Evolutionary conservation across 805 yeast species (phyloP).

Genomic region (Yamadazyma sp.): DNA sequence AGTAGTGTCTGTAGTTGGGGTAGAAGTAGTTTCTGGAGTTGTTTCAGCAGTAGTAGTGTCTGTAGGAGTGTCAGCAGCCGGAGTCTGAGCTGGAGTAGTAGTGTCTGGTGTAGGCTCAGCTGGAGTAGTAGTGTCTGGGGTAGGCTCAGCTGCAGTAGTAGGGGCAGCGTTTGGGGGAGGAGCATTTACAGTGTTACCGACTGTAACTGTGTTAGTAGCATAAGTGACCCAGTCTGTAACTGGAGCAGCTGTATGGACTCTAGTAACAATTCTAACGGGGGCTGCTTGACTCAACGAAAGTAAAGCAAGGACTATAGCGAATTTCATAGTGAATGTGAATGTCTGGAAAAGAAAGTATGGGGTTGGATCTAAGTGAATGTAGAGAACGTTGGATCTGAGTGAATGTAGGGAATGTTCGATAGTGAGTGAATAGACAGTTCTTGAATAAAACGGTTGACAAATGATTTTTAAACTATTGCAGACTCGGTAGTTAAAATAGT

Average conservation of each 20-base stretch:
- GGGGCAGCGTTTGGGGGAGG: conserved; percentile 18
- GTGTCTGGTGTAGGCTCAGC: conserved; percentile 12
- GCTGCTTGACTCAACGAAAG: conserved; percentile 23
- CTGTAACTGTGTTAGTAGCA: conserved; percentile 20
- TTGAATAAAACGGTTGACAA: too few relatives aligned
- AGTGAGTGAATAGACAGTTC: too few relatives aligned
- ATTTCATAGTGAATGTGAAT: conserved; percentile 13
- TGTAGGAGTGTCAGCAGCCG: conserved; percentile 13
- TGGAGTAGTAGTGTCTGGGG: conserved; percentile 13
- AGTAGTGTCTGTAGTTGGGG: conserved; percentile 11
- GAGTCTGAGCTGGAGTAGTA: conserved; percentile 11
- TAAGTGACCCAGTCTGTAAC: conserved; percentile 25
- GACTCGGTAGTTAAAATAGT: too few relatives aligned
- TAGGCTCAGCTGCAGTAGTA: conserved; percentile 14
- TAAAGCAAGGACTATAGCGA: conserved; percentile 17
- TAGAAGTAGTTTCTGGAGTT: conserved; percentile 11
- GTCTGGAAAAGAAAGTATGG: conserved; percentile 4
- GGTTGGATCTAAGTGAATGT: not conserved
- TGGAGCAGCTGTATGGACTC: conserved; percentile 28
- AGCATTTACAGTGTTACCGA: conserved; percentile 18
- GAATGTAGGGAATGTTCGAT: too few relatives aligned
- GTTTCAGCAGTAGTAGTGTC: conserved; percentile 12
- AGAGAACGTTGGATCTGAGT: conserved; percentile 1
- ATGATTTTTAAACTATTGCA: not conserved
- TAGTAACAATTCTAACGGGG: conserved; percentile 23